These are phyloP conservation scores for Ramaria sp. DNA, from an alignment of 768 basidiomycete genomes.

Conservation along the genomic window DNA sequence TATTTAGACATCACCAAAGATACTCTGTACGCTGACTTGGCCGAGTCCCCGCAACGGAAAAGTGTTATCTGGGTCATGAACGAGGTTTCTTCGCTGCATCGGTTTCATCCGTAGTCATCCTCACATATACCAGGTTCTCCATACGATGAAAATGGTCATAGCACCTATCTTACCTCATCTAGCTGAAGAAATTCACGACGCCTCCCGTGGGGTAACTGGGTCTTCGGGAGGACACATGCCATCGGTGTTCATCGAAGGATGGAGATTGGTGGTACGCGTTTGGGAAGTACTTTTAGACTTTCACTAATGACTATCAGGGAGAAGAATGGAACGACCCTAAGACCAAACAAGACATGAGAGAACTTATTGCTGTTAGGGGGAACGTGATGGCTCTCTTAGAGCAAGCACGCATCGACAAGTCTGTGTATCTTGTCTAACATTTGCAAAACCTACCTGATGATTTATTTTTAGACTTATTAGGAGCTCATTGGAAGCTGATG, in stretches of 20 bases:
- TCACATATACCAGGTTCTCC: slow-evolving; percentile 38
- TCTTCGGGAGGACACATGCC: slow-evolving; percentile 16
- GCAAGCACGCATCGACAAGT: slow-evolving; percentile 69
- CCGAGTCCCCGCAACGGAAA: slow-evolving; percentile 42
- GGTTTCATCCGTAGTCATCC: not conserved
- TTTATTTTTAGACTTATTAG: slow-evolving; percentile 48
- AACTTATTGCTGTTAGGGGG: slow-evolving; percentile 48
- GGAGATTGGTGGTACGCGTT: slow-evolving; percentile 54
- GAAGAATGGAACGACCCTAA: slow-evolving; percentile 50
- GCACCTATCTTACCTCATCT: slow-evolving; percentile 87
- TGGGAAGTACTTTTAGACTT: not conserved
- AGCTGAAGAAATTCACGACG: slow-evolving; percentile 74
- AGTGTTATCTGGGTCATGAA: slow-evolving; percentile 48
- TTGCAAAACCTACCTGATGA: not conserved
- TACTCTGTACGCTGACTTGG: slow-evolving; percentile 63
- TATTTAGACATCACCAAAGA: slow-evolving; percentile 84
- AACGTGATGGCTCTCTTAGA: slow-evolving; percentile 62
- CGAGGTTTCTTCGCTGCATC: not conserved
- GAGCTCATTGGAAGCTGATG: slow-evolving; percentile 67
- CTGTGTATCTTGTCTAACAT: slow-evolving; percentile 12
- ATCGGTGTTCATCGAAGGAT: slow-evolving; percentile 66
- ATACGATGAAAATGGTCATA: slow-evolving; percentile 55
- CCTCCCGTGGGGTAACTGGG: slow-evolving; percentile 14
- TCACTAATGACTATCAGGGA: slow-evolving; percentile 29
- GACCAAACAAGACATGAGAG: slow-evolving; percentile 52